Percentiles rank a stretch among this genome's conserved stretches.
phyloP scores from a whole-genome alignment of 169 alveolate species.

The Pseudocohnilembus persalinus region DNA sequence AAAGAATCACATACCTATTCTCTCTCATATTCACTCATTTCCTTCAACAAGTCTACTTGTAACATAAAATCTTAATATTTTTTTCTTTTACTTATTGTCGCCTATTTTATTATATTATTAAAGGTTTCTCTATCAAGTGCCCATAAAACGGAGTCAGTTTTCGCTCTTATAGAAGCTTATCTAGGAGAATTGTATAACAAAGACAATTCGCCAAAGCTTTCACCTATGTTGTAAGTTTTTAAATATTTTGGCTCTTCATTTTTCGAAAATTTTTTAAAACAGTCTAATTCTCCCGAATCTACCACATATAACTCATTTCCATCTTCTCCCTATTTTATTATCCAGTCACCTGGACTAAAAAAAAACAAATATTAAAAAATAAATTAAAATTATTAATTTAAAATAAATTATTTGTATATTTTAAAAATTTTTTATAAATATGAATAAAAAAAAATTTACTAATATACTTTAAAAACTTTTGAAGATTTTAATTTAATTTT shows the following conservation, averaged over 20 bases:
- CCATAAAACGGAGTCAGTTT: slow-evolving; percentile 57
- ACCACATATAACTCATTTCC: slow-evolving; percentile 76
- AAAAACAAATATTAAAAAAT: not conserved
- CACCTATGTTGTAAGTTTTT: slow-evolving; percentile 70
- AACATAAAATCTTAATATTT: slow-evolving; percentile 64
- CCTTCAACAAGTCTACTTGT: slow-evolving; percentile 87
- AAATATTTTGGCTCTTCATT: slow-evolving; percentile 48
- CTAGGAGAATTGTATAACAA: slow-evolving; percentile 78
- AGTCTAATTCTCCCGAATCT: slow-evolving; percentile 66
- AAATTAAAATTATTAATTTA: not conserved
- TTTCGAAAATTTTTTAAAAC: slow-evolving; percentile 48
- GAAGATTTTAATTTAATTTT: too few species aligned
- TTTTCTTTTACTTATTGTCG: slow-evolving; percentile 70
- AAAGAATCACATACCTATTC: slow-evolving; percentile 93
- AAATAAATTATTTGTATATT: too few species aligned
- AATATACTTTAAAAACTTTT: too few species aligned
- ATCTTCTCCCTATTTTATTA: slow-evolving; percentile 77
- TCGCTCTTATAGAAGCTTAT: slow-evolving; percentile 68
- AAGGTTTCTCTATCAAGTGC: slow-evolving; percentile 77
- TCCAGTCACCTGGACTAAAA: slow-evolving; percentile 63
- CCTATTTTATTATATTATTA: slow-evolving; percentile 73
- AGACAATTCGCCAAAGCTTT: slow-evolving; percentile 81
- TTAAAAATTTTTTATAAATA: too few species aligned
- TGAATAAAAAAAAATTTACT: too few species aligned
- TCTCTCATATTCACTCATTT: slow-evolving; percentile 94